Conservation (phyloP, 2,329 filamentous ascomycete species). For the Annulohypoxylon truncatum region DNA sequence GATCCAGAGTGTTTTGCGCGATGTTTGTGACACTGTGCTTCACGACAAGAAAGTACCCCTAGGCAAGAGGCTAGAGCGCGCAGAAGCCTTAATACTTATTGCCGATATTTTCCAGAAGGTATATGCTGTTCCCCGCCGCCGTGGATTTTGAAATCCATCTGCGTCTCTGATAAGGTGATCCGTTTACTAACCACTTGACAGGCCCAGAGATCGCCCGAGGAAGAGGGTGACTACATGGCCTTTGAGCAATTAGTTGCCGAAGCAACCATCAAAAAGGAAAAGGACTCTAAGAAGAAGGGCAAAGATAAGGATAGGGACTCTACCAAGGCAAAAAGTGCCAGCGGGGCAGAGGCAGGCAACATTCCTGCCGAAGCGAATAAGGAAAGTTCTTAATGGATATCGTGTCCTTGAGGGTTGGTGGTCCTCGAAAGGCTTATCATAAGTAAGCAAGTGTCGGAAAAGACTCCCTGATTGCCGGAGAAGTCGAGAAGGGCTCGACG, state of each 20-base stretch:
- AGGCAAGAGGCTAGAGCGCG: constrained; percentile 88
- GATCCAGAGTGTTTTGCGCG: constrained; percentile 93
- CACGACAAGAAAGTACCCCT: constrained; percentile 82
- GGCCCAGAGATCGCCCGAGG: constrained; percentile 90
- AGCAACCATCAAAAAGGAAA: constrained; percentile 93
- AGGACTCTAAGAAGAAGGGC: constrained; percentile 77
- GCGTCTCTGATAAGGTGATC: neutral
- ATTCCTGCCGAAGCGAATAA: constrained; percentile 36
- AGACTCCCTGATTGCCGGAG: neutral
- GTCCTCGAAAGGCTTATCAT: neutral
- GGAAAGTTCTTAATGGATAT: constrained; percentile 37
- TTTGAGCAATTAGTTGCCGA: constrained; percentile 99
- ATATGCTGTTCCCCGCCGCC: constrained; percentile 46
- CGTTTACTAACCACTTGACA: constrained; percentile 53
- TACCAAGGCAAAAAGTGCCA: constrained; percentile 42
- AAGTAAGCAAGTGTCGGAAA: neutral
- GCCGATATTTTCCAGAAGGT: constrained; percentile 92
- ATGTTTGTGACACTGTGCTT: constrained; percentile 91
- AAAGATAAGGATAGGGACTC: constrained; percentile 63
- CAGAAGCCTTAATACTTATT: constrained; percentile 87
- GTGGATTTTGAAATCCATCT: neutral
- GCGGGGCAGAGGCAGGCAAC: constrained; percentile 34
- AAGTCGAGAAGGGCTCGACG: neutral
- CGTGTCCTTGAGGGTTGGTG: neutral
- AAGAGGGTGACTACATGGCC: constrained; percentile 98